Conservation (phyloP, 305 asterid species). For the Fraxinus angustifolia region DNA sequence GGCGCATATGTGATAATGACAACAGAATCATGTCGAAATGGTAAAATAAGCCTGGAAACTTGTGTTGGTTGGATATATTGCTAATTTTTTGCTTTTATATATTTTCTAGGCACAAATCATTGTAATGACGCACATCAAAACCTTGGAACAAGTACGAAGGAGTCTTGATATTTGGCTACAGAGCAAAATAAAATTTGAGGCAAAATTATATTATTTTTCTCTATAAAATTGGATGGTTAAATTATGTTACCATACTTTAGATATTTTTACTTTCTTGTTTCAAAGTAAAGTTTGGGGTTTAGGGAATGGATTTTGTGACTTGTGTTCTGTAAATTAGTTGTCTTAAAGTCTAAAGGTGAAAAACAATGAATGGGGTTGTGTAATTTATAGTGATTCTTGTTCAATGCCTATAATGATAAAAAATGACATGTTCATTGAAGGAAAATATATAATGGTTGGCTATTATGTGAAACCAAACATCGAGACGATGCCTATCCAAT, state of each 20-base stretch:
- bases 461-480: too few relatives aligned
- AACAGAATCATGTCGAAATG: conserved; percentile 76
- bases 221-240: too few relatives aligned
- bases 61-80: neutral
- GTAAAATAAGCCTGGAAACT: conserved; percentile 25
- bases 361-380: neutral
- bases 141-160: neutral
- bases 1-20: conserved; percentile 71
- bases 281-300: neutral
- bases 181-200: neutral
- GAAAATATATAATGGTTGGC: too few relatives aligned
- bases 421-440: too few relatives aligned
- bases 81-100: neutral
- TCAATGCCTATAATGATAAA: too few relatives aligned
- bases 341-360: neutral
- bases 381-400: too few relatives aligned
- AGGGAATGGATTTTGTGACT: neutral
- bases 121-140: conserved; percentile 67
- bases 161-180: neutral
- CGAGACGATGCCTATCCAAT: too few relatives aligned
- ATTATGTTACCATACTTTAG: neutral
- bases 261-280: neutral
- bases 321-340: neutral
- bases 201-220: neutral
- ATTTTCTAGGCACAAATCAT: conserved; percentile 67